phyloP scores from a whole-genome alignment of 176 grass and related monocot genomes.

The Lolium rigidum region DNA sequence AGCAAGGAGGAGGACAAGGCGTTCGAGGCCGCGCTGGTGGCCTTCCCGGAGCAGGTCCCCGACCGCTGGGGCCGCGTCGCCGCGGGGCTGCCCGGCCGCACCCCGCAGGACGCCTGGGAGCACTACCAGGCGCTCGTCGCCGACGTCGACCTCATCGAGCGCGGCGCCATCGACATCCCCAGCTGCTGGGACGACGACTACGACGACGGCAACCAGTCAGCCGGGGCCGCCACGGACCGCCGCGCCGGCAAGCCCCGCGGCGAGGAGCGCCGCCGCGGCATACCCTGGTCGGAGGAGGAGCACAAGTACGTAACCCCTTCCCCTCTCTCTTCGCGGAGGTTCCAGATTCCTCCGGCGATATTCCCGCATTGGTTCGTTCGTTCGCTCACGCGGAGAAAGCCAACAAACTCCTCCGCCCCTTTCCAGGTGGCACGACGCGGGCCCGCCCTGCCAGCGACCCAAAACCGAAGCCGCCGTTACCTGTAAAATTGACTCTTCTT shows the following conservation, averaged over 20 bases:
- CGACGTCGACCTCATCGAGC: slow-evolving; percentile 81
- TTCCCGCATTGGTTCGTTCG: slow-evolving; percentile 6
- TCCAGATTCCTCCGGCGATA: slow-evolving; percentile 2
- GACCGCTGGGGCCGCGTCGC: slow-evolving; percentile 74
- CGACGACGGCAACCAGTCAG: background rate
- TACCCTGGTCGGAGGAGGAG: slow-evolving; percentile 87
- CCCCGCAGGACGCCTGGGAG: slow-evolving; percentile 57
- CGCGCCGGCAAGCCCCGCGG: background rate
- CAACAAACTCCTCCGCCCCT: background rate
- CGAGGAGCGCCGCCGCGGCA: slow-evolving; percentile 54
- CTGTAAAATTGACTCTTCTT: background rate
- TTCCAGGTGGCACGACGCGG: slow-evolving; percentile 33
- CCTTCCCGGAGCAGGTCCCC: slow-evolving; percentile 60
- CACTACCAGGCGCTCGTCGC: slow-evolving; percentile 74
- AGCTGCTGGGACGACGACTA: slow-evolving; percentile 45
- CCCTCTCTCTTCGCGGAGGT: background rate
- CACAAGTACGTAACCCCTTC: slow-evolving; percentile 53
- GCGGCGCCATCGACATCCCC: slow-evolving; percentile 63
- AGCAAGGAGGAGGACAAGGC: slow-evolving; percentile 82
- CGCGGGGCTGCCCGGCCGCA: slow-evolving; percentile 54
- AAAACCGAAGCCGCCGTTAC: background rate
- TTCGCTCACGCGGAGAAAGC: background rate
- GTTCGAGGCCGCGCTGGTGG: slow-evolving; percentile 82
- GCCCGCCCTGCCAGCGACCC: background rate
- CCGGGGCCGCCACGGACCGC: background rate